Base-by-base conservation (phyloP, 306 rosid species). In the Trifolium dubium region DNA sequence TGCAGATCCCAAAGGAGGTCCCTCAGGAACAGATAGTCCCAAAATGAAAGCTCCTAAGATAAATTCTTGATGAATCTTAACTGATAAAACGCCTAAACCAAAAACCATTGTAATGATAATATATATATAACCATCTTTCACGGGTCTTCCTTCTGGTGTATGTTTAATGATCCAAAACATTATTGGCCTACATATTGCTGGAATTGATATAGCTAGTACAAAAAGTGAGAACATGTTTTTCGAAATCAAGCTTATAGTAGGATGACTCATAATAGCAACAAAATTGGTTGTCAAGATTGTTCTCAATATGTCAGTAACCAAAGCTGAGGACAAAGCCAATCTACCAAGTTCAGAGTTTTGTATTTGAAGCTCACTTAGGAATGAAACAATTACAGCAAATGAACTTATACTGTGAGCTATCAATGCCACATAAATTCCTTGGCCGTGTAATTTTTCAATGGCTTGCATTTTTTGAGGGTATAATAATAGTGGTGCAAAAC, bases 1-100 rank as follows among this genome's bases (percentile, higher is more conserved):
- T 2, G 91, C 83, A 5, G 88, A 84, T 30, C 92, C 96, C 31
- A 86, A 50, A 0, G 91, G 92, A 9, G 89, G 90, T 41, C 97
- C 96, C 54, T 84, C 90, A 0, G 91, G 92, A 17, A 89, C 85
- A 3, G 85, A 69, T 68, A 92, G 49, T 3, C 97, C 97, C 18
- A 92, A 63, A 10, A 92, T 17, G 30, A 81, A 77, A 62, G 89
- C 89, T 8, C 97, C 96, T 3, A 83, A 60, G 1, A 56, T 1
- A 14, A 85, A 76, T 5, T 71, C 46, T 50, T 85, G 90, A 11
- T 63, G 62, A 19, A 77, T 65, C 0, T 6, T 0, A 49, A 71
- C 8, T 1, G 90, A 14, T 14, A 76, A 50, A 29, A 3, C 7
- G 3, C 86, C 80, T 0, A 87, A 31, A 0, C 7, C 39, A 12